Evolutionary conservation across 139 green algal genomes (phyloP).

Genomic region (Tetradesmus obliquus): DNA sequence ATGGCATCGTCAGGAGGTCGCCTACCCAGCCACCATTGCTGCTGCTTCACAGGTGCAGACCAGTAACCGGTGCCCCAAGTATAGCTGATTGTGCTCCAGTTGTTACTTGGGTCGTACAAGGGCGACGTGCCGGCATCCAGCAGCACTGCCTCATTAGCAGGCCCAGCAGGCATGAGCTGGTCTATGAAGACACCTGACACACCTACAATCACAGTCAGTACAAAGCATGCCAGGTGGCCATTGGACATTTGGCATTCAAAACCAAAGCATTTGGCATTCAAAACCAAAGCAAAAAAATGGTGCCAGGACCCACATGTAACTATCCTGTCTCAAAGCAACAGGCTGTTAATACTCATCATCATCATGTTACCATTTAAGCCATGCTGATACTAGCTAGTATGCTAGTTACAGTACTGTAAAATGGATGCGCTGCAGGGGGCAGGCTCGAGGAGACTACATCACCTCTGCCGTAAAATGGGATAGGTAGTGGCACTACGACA

Average conservation of each 20-base stretch:
- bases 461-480: too few species aligned
- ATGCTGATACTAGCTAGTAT: too few species aligned
- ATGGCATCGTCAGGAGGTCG: neutral
- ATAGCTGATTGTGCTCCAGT: neutral
- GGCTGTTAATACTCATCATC: neutral
- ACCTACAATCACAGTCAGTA: neutral
- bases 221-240: neutral
- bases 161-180: neutral
- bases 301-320: too few species aligned
- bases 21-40: conserved; percentile 35
- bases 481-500: too few species aligned
- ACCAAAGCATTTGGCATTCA: too few species aligned
- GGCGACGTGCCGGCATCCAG: neutral
- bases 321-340: too few species aligned
- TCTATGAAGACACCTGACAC: conserved; percentile 5
- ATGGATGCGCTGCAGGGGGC: too few species aligned
- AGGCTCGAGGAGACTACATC: too few species aligned
- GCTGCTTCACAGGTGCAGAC: conserved; percentile 11
- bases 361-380: too few species aligned
- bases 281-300: too few species aligned
- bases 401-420: too few species aligned
- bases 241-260: too few species aligned
- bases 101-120: neutral
- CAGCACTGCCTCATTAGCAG: neutral
- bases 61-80: neutral